These are phyloP conservation scores for Ensete glaucum DNA, from an alignment of 176 grass and related monocot species.

Conservation along the genomic window DNA sequence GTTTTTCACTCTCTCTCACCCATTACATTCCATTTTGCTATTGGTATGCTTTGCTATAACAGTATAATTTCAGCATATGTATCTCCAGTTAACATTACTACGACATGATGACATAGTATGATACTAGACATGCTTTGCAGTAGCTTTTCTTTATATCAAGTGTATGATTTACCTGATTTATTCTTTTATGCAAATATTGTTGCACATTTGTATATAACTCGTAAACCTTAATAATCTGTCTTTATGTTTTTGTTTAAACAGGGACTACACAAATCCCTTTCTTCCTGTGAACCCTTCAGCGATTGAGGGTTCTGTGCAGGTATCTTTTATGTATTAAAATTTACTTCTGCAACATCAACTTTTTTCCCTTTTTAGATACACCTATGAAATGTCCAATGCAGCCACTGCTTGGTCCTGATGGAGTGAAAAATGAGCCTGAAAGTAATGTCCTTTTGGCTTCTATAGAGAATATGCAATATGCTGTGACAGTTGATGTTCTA, in stretches of 20 bases:
- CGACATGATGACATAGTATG: no score
- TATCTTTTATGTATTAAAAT: conserved; percentile 28
- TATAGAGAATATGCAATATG: conserved; percentile 94
- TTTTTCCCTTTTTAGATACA: conserved; percentile 20
- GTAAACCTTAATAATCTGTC: conserved; percentile 16
- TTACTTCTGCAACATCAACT: conserved; percentile 8
- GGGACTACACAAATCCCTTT: conserved; percentile 98
- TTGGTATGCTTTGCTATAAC: no score
- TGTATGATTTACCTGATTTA: not conserved
- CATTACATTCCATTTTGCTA: no score
- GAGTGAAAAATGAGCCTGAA: conserved; percentile 63
- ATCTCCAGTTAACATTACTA: no score
- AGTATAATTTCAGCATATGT: no score
- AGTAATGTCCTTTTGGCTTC: conserved; percentile 90
- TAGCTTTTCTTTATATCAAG: not conserved
- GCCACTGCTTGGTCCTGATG: conserved; percentile 69
- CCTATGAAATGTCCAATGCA: conserved; percentile 24
- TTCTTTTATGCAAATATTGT: not conserved
- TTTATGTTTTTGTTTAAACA: conserved; percentile 31
- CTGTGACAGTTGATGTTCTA: conserved; percentile 87
- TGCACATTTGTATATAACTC: conserved; percentile 1
- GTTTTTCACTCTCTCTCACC: no score
- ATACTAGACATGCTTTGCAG: not conserved
- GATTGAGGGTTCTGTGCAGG: conserved; percentile 71
- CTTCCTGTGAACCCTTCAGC: conserved; percentile 94